Conservation (phyloP, 192 early-diverging fungal species). For the Backusella parvicylindrica region DNA sequence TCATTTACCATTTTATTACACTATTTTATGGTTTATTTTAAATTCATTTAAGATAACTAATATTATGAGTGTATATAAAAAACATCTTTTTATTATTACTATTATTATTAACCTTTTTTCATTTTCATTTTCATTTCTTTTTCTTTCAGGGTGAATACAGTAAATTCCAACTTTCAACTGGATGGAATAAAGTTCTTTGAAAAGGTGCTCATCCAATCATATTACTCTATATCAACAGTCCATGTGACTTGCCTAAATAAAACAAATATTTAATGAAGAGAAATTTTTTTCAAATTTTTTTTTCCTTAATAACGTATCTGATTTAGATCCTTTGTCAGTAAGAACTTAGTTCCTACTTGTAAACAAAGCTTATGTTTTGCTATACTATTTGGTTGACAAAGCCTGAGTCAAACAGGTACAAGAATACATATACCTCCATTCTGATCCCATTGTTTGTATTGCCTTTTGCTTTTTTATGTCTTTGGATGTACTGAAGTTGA, state of each 20-base stretch:
- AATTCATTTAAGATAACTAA: no score
- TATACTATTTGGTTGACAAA: constrained; percentile 1
- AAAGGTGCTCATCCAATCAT: not conserved
- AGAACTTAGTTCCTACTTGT: not conserved
- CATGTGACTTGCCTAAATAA: not conserved
- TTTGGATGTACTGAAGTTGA: not conserved
- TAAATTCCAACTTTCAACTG: not conserved
- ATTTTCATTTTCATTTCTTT: not conserved
- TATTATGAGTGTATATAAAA: no score
- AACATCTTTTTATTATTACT: not conserved
- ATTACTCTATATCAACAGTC: not conserved
- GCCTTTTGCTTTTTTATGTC: not conserved
- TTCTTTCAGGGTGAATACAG: not conserved
- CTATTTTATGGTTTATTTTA: no score
- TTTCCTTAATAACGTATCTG: not conserved
- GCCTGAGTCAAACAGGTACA: constrained; percentile 12
- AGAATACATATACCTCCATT: constrained; percentile 12
- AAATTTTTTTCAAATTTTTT: not conserved
- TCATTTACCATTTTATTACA: no score
- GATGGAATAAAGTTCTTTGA: not conserved
- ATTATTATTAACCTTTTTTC: not conserved
- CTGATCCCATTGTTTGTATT: not conserved
- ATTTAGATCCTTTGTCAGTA: constrained; percentile 14
- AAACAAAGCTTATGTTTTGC: not conserved
- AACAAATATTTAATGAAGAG: not conserved